A percentile compares a stretch with the other conserved stretches of the same genome.
Evolutionary conservation across 2,329 filamentous ascomycete species (phyloP).

Genomic region (Huntiella bhutanensis): DNA sequence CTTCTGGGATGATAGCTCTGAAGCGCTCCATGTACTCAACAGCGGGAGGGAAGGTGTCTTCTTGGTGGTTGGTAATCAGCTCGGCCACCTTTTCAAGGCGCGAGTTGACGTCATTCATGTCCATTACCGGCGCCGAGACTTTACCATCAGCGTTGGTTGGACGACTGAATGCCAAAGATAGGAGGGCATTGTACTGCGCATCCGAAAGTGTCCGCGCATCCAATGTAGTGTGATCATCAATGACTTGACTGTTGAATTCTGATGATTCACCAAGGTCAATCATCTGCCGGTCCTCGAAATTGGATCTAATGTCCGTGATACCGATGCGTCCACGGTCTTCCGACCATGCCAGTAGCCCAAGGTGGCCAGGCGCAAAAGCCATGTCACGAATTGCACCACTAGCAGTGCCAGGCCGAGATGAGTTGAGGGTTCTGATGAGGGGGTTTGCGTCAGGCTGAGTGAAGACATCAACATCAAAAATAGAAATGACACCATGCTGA

Average conservation of each 20-base stretch:
- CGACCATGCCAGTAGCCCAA: slow-evolving; percentile 82
- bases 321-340: slow-evolving; percentile 67
- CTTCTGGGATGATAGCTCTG: too few species aligned
- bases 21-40: too few species aligned
- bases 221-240: slow-evolving; percentile 16
- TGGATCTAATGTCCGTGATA: slow-evolving; percentile 51
- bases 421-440: slow-evolving; percentile 57
- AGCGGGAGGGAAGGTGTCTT: too few species aligned
- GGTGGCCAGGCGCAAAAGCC: slow-evolving; percentile 77
- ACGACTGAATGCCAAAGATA: slow-evolving; percentile 3
- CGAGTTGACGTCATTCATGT: too few species aligned
- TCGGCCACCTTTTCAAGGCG: too few species aligned
- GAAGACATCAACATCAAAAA: slow-evolving; percentile 43
- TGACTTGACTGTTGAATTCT: slow-evolving; percentile 9
- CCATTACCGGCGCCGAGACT: too few species aligned
- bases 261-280: slow-evolving; percentile 40
- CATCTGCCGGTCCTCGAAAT: slow-evolving; percentile 49
- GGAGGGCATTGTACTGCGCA: slow-evolving; percentile 2
- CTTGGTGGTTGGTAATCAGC: too few species aligned
- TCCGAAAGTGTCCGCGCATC: background rate
- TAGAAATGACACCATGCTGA: slow-evolving; percentile 60
- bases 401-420: slow-evolving; percentile 51
- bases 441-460: slow-evolving; percentile 30
- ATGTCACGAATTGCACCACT: slow-evolving; percentile 75
- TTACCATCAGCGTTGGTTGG: too few species aligned